These are phyloP conservation scores for Crithidia bombi DNA, from an alignment of 208 protist genomes.

Conservation along the genomic window DNA sequence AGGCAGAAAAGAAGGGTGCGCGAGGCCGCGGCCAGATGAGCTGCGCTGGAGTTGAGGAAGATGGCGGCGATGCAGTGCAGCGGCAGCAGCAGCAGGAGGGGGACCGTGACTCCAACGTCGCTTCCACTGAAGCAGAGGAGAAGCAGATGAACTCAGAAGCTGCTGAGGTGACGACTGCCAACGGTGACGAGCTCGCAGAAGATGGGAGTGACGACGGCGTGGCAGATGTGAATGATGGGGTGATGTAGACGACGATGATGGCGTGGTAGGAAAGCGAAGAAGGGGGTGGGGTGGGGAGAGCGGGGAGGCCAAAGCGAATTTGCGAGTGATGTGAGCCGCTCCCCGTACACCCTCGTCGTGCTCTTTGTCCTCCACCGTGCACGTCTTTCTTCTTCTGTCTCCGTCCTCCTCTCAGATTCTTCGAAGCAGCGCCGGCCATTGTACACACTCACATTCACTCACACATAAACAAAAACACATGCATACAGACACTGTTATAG, in stretches of 20 bases:
- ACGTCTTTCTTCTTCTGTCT: neutral
- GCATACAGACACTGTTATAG: neutral
- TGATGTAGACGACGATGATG: too few relatives aligned
- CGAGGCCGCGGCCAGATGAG: neutral
- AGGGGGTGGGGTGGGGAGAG: neutral
- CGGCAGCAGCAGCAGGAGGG: neutral
- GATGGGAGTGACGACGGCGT: neutral
- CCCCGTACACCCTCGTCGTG: too few relatives aligned
- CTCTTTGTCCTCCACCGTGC: too few relatives aligned
- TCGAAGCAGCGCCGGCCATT: too few relatives aligned
- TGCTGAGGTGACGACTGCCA: neutral
- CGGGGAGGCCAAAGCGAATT: neutral
- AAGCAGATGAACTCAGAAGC: too few relatives aligned
- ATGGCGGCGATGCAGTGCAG: constrained; percentile 3
- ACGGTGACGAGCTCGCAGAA: too few relatives aligned
- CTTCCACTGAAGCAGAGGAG: too few relatives aligned
- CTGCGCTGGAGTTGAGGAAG: neutral
- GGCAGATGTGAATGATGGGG: neutral
- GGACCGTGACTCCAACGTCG: neutral
- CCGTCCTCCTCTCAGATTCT: neutral
- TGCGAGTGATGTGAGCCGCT: too few relatives aligned
- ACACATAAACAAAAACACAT: neutral
- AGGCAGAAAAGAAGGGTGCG: neutral
- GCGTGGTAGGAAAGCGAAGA: neutral
- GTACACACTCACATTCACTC: too few relatives aligned